Evolutionary conservation across 1,284 basidiomycete species (phyloP).

Genomic region (Gomphus bonarii): DNA sequence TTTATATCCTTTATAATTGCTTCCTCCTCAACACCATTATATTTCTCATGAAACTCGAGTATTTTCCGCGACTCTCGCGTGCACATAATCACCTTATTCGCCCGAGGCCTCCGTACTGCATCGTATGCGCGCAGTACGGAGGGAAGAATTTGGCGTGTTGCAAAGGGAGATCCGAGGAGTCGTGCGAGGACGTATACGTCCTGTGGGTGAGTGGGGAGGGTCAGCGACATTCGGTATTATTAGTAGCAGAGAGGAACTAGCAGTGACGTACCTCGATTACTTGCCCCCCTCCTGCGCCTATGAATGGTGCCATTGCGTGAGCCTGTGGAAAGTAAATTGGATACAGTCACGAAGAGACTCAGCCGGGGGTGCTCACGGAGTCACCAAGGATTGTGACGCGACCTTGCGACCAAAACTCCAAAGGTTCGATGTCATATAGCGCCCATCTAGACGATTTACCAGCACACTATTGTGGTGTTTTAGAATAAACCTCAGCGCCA

Average conservation of each 20-base stretch:
- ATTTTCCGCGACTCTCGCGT: neutral
- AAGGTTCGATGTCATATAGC: constrained; percentile 25
- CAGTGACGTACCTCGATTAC: constrained; percentile 35
- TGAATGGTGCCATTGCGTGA: constrained; percentile 45
- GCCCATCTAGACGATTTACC: constrained; percentile 23
- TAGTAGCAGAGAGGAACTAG: neutral
- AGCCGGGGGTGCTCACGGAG: constrained; percentile 24
- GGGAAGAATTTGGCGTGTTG: neutral
- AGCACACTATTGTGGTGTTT: constrained; percentile 2
- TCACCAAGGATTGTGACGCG: constrained; percentile 41
- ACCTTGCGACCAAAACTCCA: constrained; percentile 29
- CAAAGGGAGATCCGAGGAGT: neutral
- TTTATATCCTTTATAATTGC: neutral
- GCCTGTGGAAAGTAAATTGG: constrained; percentile 22
- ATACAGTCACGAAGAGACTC: neutral
- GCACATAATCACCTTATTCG: neutral
- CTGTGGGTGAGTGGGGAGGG: neutral
- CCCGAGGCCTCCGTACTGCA: neutral
- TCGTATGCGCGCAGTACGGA: constrained; percentile 5
- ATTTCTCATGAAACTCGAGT: neutral
- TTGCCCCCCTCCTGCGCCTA: constrained; percentile 47
- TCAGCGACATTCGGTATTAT: no score
- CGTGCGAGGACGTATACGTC: constrained; percentile 7
- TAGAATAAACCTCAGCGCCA: neutral
- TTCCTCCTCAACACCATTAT: neutral